Conservation (phyloP, 352 stramenopile species). For the Phytophthora pseudosyringae region DNA sequence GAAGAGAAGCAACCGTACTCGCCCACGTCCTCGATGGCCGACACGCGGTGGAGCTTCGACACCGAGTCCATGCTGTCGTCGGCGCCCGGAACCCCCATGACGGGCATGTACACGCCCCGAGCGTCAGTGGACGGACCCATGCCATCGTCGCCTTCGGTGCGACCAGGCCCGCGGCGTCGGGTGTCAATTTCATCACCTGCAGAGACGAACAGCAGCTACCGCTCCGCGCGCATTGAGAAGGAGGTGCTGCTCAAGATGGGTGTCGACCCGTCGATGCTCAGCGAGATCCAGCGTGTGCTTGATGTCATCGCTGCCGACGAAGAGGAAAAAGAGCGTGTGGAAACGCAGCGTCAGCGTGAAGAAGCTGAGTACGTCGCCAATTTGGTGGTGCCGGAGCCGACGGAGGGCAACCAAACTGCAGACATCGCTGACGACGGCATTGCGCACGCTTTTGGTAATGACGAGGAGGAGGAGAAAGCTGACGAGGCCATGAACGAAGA, state of each 20-base stretch:
- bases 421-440: slow-evolving; percentile 33
- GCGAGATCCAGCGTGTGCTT: slow-evolving; percentile 71
- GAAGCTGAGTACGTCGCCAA: slow-evolving; percentile 45
- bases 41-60: slow-evolving; percentile 61
- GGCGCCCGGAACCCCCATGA: slow-evolving; percentile 38
- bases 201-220: slow-evolving; percentile 44
- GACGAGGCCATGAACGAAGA: slow-evolving; percentile 28
- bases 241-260: slow-evolving; percentile 78
- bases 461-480: slow-evolving; percentile 40
- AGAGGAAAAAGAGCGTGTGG: slow-evolving; percentile 46
- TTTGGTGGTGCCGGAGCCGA: slow-evolving; percentile 38
- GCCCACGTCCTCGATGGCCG: slow-evolving; percentile 50
- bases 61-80: slow-evolving; percentile 59
- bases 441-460: slow-evolving; percentile 55
- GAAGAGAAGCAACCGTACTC: slow-evolving; percentile 42
- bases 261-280: slow-evolving; percentile 73
- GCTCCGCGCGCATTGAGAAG: slow-evolving; percentile 77
- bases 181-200: slow-evolving; percentile 17
- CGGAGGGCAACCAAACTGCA: slow-evolving; percentile 21
- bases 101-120: slow-evolving; percentile 21
- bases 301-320: slow-evolving; percentile 61
- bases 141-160: slow-evolving; percentile 16
- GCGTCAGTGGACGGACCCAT: slow-evolving; percentile 18
- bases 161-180: slow-evolving; percentile 10
- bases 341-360: slow-evolving; percentile 35